Percentiles rank a stretch among this genome's conserved stretches.
Evolutionary conservation across 495 filamentous ascomycete genomes (phyloP).

Genomic region (Podospora fimiseda): DNA sequence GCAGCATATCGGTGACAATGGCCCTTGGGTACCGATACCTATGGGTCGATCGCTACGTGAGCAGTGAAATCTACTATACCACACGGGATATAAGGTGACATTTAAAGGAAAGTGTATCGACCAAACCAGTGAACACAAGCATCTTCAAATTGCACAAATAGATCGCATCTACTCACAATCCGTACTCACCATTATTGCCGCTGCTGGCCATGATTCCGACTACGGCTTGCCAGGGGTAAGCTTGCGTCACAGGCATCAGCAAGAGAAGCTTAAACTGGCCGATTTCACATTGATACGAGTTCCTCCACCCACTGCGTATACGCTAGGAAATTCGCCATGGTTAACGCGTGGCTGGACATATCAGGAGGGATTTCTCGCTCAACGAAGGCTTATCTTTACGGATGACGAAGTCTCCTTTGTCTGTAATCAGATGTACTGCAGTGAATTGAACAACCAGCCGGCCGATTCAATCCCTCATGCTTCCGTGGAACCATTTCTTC

Average conservation of each 20-base stretch:
- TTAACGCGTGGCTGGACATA: background rate
- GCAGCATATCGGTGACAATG: conserved; percentile 20
- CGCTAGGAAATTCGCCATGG: background rate
- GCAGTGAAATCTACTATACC: background rate
- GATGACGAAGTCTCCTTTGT: background rate
- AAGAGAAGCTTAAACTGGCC: background rate
- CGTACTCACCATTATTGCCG: conserved; percentile 26
- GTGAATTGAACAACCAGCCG: background rate
- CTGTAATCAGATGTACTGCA: background rate
- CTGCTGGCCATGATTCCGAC: conserved; percentile 20
- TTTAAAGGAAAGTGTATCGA: conserved; percentile 15
- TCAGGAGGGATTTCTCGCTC: background rate
- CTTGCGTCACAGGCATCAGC: background rate
- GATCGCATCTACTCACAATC: conserved; percentile 23
- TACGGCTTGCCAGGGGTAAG: conserved; percentile 28
- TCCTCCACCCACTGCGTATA: background rate
- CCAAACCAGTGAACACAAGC: conserved; percentile 10
- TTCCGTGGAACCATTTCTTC: too few relatives aligned
- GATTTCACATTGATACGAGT: background rate
- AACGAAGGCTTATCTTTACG: background rate
- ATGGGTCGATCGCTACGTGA: conserved; percentile 23
- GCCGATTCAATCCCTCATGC: background rate
- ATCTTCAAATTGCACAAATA: conserved; percentile 26
- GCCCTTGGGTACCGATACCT: conserved; percentile 21
- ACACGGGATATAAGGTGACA: background rate